Evolutionary conservation across 2,329 filamentous ascomycete genomes (phyloP).

Genomic region (Alternaria incomplexa): DNA sequence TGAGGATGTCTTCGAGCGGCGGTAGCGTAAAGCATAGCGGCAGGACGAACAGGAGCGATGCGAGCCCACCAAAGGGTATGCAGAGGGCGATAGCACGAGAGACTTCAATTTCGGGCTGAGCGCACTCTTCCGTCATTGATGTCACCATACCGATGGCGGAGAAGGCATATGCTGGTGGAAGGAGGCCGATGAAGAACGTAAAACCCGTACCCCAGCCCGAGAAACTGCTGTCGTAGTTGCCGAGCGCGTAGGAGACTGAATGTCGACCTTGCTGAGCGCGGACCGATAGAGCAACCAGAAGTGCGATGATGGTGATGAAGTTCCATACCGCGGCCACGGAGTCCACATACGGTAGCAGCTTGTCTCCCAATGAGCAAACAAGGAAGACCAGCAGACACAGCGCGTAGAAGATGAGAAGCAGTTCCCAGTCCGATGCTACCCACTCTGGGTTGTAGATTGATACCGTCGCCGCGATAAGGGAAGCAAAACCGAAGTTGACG

Average conservation of each 20-base stretch:
- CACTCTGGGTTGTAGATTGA: background rate
- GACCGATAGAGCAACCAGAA: background rate
- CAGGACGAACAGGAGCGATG: conserved; percentile 63
- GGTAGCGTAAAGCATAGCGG: conserved; percentile 61
- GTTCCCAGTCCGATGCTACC: background rate
- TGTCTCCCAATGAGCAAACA: conserved; percentile 68
- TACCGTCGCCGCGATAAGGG: background rate
- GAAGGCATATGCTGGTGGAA: background rate
- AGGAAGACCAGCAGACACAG: background rate
- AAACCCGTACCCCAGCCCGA: background rate
- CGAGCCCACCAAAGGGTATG: conserved; percentile 60
- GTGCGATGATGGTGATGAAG: conserved; percentile 12
- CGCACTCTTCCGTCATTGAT: conserved; percentile 14
- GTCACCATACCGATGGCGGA: background rate
- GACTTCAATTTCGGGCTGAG: conserved; percentile 54
- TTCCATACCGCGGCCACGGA: conserved; percentile 13
- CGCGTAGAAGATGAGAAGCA: background rate
- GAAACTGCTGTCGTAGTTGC: background rate
- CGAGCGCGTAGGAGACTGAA: background rate
- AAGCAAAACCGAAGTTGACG: conserved; percentile 11
- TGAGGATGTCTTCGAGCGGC: conserved; percentile 53
- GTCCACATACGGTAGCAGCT: conserved; percentile 68
- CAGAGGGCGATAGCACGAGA: conserved; percentile 60
- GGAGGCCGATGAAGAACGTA: background rate
- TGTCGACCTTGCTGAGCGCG: background rate